These are phyloP conservation scores for Candida jianshihensis DNA, from an alignment of 805 yeast species.

Conservation along the genomic window DNA sequence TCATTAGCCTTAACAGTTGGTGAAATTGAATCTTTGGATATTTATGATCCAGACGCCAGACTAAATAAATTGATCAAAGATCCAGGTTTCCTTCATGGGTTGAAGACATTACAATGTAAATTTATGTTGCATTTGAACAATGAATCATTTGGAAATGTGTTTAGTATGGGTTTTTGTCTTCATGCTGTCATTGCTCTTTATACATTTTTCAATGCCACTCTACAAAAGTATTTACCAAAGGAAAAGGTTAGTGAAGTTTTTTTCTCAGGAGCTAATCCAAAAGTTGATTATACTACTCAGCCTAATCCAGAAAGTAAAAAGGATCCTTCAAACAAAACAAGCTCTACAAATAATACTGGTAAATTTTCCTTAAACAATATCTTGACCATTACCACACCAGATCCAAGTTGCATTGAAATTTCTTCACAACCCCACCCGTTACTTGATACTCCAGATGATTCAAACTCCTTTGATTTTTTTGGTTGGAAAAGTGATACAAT, in stretches of 20 bases:
- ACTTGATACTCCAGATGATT: background rate
- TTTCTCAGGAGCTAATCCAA: conserved; percentile 1
- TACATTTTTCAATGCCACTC: conserved; percentile 7
- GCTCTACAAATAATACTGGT: too few relatives aligned
- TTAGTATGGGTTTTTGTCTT: conserved; percentile 8
- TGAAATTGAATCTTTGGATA: conserved; percentile 14
- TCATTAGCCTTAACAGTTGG: conserved; percentile 3
- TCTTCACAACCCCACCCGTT: background rate
- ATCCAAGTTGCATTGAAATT: background rate
- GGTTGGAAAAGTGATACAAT: conserved; percentile 11
- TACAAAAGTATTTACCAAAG: conserved; percentile 5
- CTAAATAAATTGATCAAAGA: conserved; percentile 7
- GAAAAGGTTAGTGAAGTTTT: conserved; percentile 8
- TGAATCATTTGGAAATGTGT: conserved; percentile 11
- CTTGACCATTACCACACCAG: background rate
- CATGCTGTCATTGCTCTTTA: conserved; percentile 10
- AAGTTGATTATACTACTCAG: background rate
- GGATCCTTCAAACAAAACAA: too few relatives aligned
- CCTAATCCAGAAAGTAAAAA: background rate
- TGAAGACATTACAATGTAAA: conserved; percentile 8
- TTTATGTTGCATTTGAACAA: conserved; percentile 8
- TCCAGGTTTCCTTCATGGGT: conserved; percentile 10
- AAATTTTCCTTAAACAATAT: too few relatives aligned
- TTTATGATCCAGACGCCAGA: background rate
- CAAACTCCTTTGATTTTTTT: conserved; percentile 5